A percentile compares a stretch with the other conserved stretches of the same genome.
Conservation (phyloP, 805 yeast genomes). For the Candida namnaoensis region DNA sequence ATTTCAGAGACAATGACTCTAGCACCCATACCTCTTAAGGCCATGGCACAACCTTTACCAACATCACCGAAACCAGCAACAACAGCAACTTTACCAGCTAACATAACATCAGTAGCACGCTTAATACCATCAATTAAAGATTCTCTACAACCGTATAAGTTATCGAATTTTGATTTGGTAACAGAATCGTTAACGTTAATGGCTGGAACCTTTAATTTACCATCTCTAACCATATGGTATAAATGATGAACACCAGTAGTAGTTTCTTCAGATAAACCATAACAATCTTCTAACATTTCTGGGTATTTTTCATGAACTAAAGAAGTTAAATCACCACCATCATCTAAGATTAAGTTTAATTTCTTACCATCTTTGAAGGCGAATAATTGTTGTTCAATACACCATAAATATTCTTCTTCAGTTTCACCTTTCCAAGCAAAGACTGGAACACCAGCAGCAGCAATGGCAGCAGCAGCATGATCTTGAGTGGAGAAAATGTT, state of each 20-base stretch:
- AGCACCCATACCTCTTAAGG: slow-evolving; percentile 98
- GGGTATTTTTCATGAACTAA: slow-evolving; percentile 97
- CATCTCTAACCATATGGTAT: slow-evolving; percentile 90
- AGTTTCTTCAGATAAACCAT: slow-evolving; percentile 97
- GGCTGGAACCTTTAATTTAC: slow-evolving; percentile 92
- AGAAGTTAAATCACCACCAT: slow-evolving; percentile 98
- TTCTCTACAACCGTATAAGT: slow-evolving; percentile 99
- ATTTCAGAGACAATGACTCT: slow-evolving; percentile 95
- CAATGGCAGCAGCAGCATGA: slow-evolving; percentile 99
- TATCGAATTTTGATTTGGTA: slow-evolving; percentile 98
- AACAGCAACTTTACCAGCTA: slow-evolving; percentile 98
- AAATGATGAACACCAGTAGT: slow-evolving; percentile 99
- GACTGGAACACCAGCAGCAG: slow-evolving; percentile 98
- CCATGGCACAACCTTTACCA: slow-evolving; percentile 99
- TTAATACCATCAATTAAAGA: slow-evolving; percentile 97
- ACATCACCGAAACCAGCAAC: slow-evolving; percentile 99
- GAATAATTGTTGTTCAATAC: slow-evolving; percentile 97
- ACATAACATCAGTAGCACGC: slow-evolving; percentile 99
- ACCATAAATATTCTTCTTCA: slow-evolving; percentile 99
- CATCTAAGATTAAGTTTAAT: slow-evolving; percentile 95
- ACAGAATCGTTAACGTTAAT: slow-evolving; percentile 98
- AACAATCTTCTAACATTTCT: slow-evolving; percentile 92
- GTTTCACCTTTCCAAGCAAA: slow-evolving; percentile 99
- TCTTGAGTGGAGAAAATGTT: slow-evolving; percentile 99
- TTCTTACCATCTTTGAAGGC: slow-evolving; percentile 94